phyloP scores from a whole-genome alignment of 176 grass and related monocot species.

The bread wheat (Triticum aestivum) region DNA sequence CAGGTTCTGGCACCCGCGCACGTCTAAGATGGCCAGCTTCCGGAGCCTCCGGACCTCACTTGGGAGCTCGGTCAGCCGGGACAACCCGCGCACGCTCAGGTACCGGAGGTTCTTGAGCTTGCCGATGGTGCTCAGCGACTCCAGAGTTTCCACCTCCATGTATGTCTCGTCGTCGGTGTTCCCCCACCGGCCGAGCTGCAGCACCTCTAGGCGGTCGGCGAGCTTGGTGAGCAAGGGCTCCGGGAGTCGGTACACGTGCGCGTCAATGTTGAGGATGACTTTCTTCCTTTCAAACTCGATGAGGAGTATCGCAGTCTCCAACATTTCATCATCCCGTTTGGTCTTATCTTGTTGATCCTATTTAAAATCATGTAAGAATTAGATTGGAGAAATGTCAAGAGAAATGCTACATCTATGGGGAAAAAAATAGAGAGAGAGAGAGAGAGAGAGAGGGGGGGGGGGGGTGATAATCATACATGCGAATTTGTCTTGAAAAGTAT shows the following conservation, averaged over 20 bases:
- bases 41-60: background rate
- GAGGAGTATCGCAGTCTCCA: background rate
- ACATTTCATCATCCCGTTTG: background rate
- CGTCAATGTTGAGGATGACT: constrained; percentile 29
- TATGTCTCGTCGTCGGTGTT: constrained; percentile 17
- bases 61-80: constrained; percentile 33
- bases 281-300: background rate
- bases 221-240: background rate
- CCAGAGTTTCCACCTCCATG: constrained; percentile 26
- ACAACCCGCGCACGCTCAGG: constrained; percentile 39
- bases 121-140: background rate
- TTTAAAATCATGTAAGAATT: too few species aligned
- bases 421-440: too few species aligned
- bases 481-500: too few species aligned
- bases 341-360: background rate
- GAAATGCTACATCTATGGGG: too few species aligned
- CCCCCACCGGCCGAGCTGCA: constrained; percentile 34
- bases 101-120: constrained; percentile 28
- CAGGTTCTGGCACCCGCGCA: constrained; percentile 48
- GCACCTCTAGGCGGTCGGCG: background rate
- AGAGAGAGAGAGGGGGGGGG: too few species aligned
- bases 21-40: constrained; percentile 25
- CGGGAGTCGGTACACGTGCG: constrained; percentile 34
- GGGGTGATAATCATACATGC: too few species aligned
- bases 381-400: too few species aligned